Base-by-base conservation (phyloP, 2,329 filamentous ascomycete species). In the Botrytis pseudocinerea region DNA sequence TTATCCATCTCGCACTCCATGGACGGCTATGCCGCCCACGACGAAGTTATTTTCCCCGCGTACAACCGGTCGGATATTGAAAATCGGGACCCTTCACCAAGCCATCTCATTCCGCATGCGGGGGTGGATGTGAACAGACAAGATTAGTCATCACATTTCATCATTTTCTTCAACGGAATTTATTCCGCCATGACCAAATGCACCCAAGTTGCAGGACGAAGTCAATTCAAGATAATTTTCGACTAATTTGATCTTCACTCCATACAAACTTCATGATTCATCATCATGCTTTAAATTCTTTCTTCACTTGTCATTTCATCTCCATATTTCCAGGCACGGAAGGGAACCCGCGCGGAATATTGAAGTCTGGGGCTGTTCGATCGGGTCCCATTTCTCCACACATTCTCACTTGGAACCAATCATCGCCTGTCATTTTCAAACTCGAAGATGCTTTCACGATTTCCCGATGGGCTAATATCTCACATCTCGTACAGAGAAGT, bases 271-370 rank as follows among this genome's bases (percentile, higher is more conserved):
- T 44, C n/a, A 32, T 7, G 25, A n/a, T n/a, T 63, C 4, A 63
- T 44, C 4, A 20, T 28, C 5, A 22, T 42, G 40, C 42, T 63
- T 28, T 42, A 16, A 44, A 18, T n/a, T 44, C 28, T 20, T 28
- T 20, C 25, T 22, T n/a, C 16, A 44, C 40, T 22, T 40, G 22
- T 2, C 16, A 54, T 32, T 14, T 8, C n/a, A 63, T 32, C 40
- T 22, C 61, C 42, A 64, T 42, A 14, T 64, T 32, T 42, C 4
- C n/a, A 42, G 35, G 38, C 10, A 69, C 66, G 66, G 66, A 69
- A 69, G 66, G 25, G 66, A 61, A 69, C 12, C 66, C 66, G 66
- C 66, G 66, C 66, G 66, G 66, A 69, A 69, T 69, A 22, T 32
- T 54, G 10, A 46, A 38, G 38, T 61, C 54, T 42, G 65, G 48